A percentile compares a stretch with the other conserved stretches of the same genome.
phyloP scores from a whole-genome alignment of 768 basidiomycete species.

The Leccinellum luteum region DNA sequence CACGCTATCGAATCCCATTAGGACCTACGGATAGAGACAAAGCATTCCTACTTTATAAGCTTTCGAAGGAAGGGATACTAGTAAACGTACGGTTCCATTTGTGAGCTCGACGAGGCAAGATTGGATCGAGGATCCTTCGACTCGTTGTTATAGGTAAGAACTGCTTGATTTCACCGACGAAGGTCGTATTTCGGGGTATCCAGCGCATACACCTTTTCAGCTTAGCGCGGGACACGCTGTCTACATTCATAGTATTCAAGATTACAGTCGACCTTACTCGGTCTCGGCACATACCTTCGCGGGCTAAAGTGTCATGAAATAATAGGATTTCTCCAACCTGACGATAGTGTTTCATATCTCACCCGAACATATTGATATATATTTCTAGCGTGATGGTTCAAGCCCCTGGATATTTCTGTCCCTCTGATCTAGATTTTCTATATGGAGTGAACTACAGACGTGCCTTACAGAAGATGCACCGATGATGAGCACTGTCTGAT shows the following conservation, averaged over 20 bases:
- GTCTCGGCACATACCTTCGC: not conserved
- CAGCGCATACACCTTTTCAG: not conserved
- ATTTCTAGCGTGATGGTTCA: slow-evolving; percentile 5
- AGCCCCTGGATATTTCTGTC: slow-evolving; percentile 11
- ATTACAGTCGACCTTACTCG: not conserved
- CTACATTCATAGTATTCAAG: not conserved
- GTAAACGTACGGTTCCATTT: slow-evolving; percentile 11
- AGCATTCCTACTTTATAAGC: not conserved
- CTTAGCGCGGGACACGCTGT: not conserved
- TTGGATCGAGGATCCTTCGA: slow-evolving; percentile 7
- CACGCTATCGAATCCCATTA: slow-evolving; percentile 11
- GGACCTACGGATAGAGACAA: not conserved
- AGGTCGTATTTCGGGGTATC: slow-evolving; percentile 10
- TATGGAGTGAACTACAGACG: not conserved
- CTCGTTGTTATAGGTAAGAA: slow-evolving; percentile 8
- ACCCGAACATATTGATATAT: slow-evolving; percentile 16
- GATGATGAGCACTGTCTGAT: slow-evolving; percentile 42
- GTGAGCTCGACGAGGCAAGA: slow-evolving; percentile 15
- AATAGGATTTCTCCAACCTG: not conserved
- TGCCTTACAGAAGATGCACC: slow-evolving; percentile 26
- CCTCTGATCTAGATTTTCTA: slow-evolving; percentile 1
- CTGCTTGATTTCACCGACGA: slow-evolving; percentile 13
- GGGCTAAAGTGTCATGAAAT: not conserved
- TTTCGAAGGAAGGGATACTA: not conserved
- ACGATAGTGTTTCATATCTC: not conserved